phyloP scores from a whole-genome alignment of 2,329 filamentous ascomycete species.

The Lithohypha guttulata region DNA sequence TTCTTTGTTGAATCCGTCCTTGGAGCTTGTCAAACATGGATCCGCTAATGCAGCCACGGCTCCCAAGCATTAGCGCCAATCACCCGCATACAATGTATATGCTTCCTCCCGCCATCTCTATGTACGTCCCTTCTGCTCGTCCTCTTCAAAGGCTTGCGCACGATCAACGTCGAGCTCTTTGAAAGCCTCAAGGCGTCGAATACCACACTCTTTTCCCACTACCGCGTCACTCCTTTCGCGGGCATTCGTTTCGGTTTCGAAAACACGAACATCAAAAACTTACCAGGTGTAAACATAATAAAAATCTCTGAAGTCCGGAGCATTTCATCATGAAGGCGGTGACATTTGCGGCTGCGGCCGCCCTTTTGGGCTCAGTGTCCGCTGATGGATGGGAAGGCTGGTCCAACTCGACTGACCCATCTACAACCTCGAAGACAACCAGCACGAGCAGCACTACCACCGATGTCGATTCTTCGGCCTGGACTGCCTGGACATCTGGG shows the following conservation, averaged over 20 bases:
- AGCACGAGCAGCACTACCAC: too few species aligned
- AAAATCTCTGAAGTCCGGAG: too few species aligned
- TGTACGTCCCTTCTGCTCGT: slow-evolving; percentile 13
- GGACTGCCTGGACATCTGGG: too few species aligned
- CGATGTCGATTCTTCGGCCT: too few species aligned
- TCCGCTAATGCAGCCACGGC: slow-evolving; percentile 10
- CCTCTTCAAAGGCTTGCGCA: slow-evolving; percentile 18
- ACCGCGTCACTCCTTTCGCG: slow-evolving; percentile 57
- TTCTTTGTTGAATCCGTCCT: slow-evolving; percentile 9
- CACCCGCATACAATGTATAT: slow-evolving; percentile 14
- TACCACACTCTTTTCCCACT: slow-evolving; percentile 16
- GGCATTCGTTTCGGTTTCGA: slow-evolving; percentile 52
- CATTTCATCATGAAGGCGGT: slow-evolving; percentile 76
- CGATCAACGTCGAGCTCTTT: slow-evolving; percentile 16
- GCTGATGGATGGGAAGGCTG: slow-evolving; percentile 46
- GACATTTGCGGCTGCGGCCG: slow-evolving; percentile 52
- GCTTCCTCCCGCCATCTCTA: slow-evolving; percentile 16
- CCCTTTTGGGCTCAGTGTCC: slow-evolving; percentile 40
- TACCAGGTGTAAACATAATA: slow-evolving; percentile 10
- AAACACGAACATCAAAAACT: slow-evolving; percentile 19
- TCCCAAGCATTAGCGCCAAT: slow-evolving; percentile 11
- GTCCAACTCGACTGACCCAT: slow-evolving; percentile 6
- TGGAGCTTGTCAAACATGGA: slow-evolving; percentile 14
- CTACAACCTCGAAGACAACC: slow-evolving; percentile 15
- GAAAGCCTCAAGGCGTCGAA: slow-evolving; percentile 10